Conservation (phyloP, 2,329 filamentous ascomycete genomes). For the Tolypocladium inflatum region DNA sequence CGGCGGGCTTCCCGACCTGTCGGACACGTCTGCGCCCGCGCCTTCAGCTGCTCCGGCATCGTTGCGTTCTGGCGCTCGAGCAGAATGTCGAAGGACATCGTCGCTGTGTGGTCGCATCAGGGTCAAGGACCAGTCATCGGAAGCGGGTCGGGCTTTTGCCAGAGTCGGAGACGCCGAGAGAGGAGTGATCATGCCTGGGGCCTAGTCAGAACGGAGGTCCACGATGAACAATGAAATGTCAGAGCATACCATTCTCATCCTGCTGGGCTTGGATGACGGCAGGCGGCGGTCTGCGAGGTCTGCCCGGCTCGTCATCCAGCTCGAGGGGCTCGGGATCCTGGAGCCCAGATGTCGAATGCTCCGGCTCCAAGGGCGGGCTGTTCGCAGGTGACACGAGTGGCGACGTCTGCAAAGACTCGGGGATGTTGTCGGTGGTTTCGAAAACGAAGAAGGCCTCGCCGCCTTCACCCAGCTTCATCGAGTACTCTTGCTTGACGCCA, state of each 20-base stretch:
- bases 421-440: conserved; percentile 84
- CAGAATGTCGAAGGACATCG: conserved; percentile 39
- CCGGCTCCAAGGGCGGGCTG: conserved; percentile 58
- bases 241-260: conserved; percentile 19
- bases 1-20: conserved; percentile 68
- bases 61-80: conserved; percentile 26
- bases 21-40: conserved; percentile 30
- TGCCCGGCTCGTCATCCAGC: conserved; percentile 39
- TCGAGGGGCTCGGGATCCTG: conserved; percentile 64
- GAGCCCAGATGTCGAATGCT: conserved; percentile 27
- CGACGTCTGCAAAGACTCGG: conserved; percentile 89
- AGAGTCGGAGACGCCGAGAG: conserved; percentile 44
- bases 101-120: conserved; percentile 43
- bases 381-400: conserved; percentile 83
- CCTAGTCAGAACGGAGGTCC: not conserved
- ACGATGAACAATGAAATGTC: not conserved
- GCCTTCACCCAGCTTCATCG: conserved; percentile 97
- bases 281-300: conserved; percentile 33
- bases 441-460: conserved; percentile 99
- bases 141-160: conserved; percentile 32
- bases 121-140: conserved; percentile 40
- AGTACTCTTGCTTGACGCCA: conserved; percentile 79
- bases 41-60: conserved; percentile 26
- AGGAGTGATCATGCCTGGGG: conserved; percentile 39
- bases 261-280: conserved; percentile 25